A percentile compares a stretch with the other conserved stretches of the same genome.
Evolutionary conservation across 2,329 filamentous ascomycete genomes (phyloP).

Genomic region (Aspergillus uvarum): DNA sequence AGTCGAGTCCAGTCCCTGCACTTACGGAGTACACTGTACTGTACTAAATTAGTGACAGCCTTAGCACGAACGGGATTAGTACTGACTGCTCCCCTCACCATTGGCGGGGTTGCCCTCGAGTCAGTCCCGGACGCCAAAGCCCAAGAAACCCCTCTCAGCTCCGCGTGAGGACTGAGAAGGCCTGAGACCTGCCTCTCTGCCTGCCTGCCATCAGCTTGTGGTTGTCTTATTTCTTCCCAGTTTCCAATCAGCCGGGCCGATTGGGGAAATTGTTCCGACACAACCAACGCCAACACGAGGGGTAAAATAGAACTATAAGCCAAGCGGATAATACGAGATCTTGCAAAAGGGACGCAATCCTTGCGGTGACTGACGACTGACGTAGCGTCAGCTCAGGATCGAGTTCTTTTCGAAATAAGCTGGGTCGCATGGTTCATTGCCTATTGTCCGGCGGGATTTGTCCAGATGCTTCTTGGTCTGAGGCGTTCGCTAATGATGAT

Average conservation of each 20-base stretch:
- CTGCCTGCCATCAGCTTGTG: too few relatives aligned
- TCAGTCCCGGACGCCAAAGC: neutral
- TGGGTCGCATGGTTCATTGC: neutral
- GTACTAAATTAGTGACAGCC: neutral
- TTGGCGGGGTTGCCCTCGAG: neutral
- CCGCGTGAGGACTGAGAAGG: neutral
- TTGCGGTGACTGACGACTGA: neutral
- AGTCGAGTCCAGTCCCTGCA: too few relatives aligned
- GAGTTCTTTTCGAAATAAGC: neutral
- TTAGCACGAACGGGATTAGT: neutral
- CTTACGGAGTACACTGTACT: too few relatives aligned
- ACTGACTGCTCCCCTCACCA: neutral
- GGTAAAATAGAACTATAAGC: neutral
- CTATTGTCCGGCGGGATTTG: neutral
- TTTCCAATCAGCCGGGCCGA: neutral
- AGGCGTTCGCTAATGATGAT: neutral
- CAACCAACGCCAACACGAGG: neutral
- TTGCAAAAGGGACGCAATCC: neutral
- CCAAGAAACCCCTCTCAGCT: neutral
- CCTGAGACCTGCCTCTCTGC: neutral
- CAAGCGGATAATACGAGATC: neutral
- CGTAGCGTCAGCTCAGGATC: neutral
- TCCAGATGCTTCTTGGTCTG: neutral
- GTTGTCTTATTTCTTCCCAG: neutral
- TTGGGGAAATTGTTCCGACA: neutral